Evolutionary conservation across 1,284 basidiomycete genomes (phyloP).

Genomic region (Cryptococcus hybrid): DNA sequence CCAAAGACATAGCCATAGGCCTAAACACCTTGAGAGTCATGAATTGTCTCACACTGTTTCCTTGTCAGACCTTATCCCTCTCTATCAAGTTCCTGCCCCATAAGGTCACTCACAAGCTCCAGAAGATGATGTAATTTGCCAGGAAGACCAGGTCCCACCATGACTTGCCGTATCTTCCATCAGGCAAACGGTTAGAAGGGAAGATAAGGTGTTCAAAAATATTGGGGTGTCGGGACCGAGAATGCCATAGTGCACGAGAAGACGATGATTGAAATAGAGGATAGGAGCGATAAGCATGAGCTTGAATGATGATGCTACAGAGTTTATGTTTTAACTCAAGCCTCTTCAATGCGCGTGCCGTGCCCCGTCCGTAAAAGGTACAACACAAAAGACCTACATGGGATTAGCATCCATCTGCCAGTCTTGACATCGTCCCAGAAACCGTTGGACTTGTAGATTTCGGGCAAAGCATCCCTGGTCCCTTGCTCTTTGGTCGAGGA

Average conservation of each 20-base stretch:
- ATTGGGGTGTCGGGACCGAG: slow-evolving; percentile 58
- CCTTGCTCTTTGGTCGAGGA: slow-evolving; percentile 11
- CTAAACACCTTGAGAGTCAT: slow-evolving; percentile 67
- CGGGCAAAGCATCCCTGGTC: slow-evolving; percentile 23
- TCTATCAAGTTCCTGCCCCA: background rate
- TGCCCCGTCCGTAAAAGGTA: background rate
- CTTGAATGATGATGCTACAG: slow-evolving; percentile 52
- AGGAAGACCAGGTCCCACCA: slow-evolving; percentile 79
- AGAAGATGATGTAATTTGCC: slow-evolving; percentile 84
- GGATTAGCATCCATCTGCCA: slow-evolving; percentile 70
- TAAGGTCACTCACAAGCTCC: slow-evolving; percentile 62
- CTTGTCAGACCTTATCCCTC: background rate
- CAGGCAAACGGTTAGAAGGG: slow-evolving; percentile 66
- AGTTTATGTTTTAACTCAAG: no score
- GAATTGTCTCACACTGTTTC: slow-evolving; percentile 64
- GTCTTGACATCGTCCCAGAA: slow-evolving; percentile 56
- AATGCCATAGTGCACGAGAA: slow-evolving; percentile 45
- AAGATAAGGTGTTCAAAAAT: slow-evolving; percentile 75
- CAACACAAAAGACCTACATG: slow-evolving; percentile 52
- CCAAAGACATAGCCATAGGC: slow-evolving; percentile 68
- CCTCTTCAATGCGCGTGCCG: no score
- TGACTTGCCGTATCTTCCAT: slow-evolving; percentile 68
- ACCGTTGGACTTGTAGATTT: slow-evolving; percentile 43
- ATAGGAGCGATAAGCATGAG: slow-evolving; percentile 67
- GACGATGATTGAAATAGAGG: slow-evolving; percentile 70